Conservation (phyloP, 768 basidiomycete genomes). For the Rhodotorula diobovata region DNA sequence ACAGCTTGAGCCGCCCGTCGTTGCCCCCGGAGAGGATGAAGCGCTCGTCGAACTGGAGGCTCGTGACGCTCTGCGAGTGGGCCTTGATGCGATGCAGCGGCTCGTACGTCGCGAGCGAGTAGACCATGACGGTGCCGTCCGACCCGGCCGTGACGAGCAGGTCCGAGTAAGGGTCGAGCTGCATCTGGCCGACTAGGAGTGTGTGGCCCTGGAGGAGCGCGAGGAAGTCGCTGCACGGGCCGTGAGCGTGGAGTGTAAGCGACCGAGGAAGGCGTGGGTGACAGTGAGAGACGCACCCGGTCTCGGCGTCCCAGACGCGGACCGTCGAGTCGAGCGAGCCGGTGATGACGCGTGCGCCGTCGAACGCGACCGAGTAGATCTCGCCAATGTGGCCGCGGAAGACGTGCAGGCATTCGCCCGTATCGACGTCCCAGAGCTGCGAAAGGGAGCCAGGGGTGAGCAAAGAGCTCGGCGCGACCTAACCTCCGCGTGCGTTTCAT, state of each 20-base stretch:
- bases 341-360: constrained; percentile 72
- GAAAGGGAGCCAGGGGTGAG: background rate
- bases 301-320: constrained; percentile 77
- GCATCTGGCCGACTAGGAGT: constrained; percentile 83
- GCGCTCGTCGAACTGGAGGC: constrained; percentile 74
- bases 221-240: constrained; percentile 59
- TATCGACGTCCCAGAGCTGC: constrained; percentile 85
- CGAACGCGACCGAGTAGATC: constrained; percentile 86
- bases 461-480: too few relatives aligned
- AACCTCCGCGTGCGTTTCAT: too few relatives aligned
- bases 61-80: constrained; percentile 79
- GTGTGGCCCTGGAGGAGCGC: constrained; percentile 88
- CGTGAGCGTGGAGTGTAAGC: background rate
- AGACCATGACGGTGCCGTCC: constrained; percentile 77
- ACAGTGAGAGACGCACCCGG: constrained; percentile 61
- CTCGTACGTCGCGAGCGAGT: constrained; percentile 53
- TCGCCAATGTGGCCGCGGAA: constrained; percentile 79
- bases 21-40: constrained; percentile 59
- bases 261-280: background rate
- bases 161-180: constrained; percentile 51
- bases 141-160: constrained; percentile 78
- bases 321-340: constrained; percentile 93
- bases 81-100: constrained; percentile 64
- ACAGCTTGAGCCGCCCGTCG: constrained; percentile 48
- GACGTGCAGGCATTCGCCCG: constrained; percentile 76